Base-by-base conservation (phyloP, 2,329 filamentous ascomycete genomes). In the Colletotrichum caudatum region DNA sequence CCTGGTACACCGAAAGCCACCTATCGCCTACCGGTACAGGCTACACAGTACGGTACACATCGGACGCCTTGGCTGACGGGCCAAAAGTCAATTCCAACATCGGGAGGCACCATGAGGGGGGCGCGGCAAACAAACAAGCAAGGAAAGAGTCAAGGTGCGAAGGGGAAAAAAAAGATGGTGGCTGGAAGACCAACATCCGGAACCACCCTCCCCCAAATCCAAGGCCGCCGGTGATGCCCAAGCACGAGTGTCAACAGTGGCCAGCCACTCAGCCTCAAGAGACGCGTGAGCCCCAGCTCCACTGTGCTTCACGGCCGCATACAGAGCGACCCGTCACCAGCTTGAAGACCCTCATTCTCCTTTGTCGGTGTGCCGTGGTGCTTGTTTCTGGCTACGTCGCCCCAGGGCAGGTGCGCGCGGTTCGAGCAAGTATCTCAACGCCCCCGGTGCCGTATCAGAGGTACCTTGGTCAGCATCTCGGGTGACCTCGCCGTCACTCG, bases 261-360 rank as follows among this genome's bases (percentile, higher is more conserved):
- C 70, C 66, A 64, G 63, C 73, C 70, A 73, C 73, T 74, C 67
- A 71, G 58, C 69, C 66, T 61, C 53, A 39, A 62, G 65, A 69
- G 65, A 71, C 65, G 65, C 65, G 69, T 60, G 59, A 71, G 66
- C 63, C 66, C 59, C 70, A 57, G 69, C 75, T 75, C 76, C 75
- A 77, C 75, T 74, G 76, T 76, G 75, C 76, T 76, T 73, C 68
- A 71, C 73, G 75, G 75, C 74, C 75, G 75, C 75, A 76, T 75
- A 74, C 64, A 61, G 66, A 73, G 70, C 75, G 75, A 74, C 75
- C 75, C 64, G 62, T 71, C 66, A 51, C 71, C 65, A 60, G 60
- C 65, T 59, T 60, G 53, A 69, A 71, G 65, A 69, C 65, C 68
- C 58, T 50, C 29, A 35, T 29, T 61, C 48, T 59, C 63, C 39